A percentile compares a stretch with the other conserved stretches of the same genome.
Evolutionary conservation across 1,284 basidiomycete genomes (phyloP).

Genomic region (Meripilus lineatus): DNA sequence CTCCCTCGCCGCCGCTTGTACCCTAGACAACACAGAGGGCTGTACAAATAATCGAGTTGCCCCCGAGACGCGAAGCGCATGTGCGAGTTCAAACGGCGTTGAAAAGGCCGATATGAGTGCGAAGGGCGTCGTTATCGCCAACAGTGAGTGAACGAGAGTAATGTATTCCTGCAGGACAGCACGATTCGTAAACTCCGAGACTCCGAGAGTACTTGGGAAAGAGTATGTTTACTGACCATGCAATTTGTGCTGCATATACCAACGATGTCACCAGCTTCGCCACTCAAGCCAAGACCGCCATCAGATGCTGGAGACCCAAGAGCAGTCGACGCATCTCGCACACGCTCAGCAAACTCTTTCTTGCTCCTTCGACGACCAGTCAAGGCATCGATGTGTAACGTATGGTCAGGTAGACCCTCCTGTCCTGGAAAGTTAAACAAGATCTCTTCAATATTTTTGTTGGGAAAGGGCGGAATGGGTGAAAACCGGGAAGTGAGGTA

Average conservation of each 20-base stretch:
- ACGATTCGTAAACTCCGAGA: background rate
- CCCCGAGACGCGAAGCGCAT: conserved; percentile 48
- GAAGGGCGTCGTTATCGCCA: conserved; percentile 56
- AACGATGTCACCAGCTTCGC: conserved; percentile 47
- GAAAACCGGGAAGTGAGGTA: conserved; percentile 36
- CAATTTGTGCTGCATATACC: conserved; percentile 69
- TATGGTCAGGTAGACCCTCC: conserved; percentile 46
- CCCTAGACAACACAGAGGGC: conserved; percentile 43
- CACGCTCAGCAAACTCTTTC: conserved; percentile 43
- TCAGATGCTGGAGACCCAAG: conserved; percentile 38
- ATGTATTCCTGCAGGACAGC: conserved; percentile 52
- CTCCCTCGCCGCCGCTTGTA: conserved; percentile 45
- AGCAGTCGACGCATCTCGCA: conserved; percentile 54
- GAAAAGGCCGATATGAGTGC: conserved; percentile 59
- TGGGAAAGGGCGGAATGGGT: conserved; percentile 32
- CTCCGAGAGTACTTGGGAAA: background rate
- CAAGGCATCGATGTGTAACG: conserved; percentile 50
- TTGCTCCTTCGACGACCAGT: conserved; percentile 44
- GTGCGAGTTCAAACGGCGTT: conserved; percentile 62
- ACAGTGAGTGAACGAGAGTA: conserved; percentile 48
- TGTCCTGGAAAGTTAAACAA: conserved; percentile 53
- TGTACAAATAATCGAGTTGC: conserved; percentile 61
- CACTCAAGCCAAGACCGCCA: conserved; percentile 53
- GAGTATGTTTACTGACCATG: conserved; percentile 41
- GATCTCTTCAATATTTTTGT: conserved; percentile 52